phyloP scores from a whole-genome alignment of 768 basidiomycete genomes.

The Mrakia frigida region DNA sequence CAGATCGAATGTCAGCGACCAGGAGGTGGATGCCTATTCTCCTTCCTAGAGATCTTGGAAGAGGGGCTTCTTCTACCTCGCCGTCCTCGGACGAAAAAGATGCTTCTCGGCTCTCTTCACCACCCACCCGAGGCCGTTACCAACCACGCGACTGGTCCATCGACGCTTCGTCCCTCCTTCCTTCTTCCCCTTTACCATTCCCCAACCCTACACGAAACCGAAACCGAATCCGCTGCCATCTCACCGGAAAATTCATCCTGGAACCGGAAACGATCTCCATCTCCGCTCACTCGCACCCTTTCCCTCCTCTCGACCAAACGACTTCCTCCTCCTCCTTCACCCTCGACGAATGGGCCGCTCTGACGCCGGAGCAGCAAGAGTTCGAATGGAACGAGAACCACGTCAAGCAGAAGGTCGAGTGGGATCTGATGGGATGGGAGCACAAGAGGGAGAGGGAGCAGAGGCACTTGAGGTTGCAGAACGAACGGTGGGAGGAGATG shows the following conservation, averaged over 20 bases:
- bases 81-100: no score
- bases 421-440: not conserved
- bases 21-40: no score
- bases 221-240: not conserved
- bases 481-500: not conserved
- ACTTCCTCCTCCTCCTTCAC: not conserved
- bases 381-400: not conserved
- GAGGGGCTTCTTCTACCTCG: no score
- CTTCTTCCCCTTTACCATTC: no score
- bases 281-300: not conserved
- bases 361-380: not conserved
- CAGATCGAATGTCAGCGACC: no score
- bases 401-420: not conserved
- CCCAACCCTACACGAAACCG: not conserved
- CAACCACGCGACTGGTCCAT: no score
- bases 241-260: not conserved
- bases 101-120: no score
- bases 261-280: not conserved
- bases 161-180: no score
- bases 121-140: no score
- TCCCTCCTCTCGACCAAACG: not conserved
- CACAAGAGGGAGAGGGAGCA: not conserved
- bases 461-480: not conserved
- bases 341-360: not conserved
- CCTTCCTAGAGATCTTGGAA: no score